A percentile compares a stretch with the other conserved stretches of the same genome.
Conservation (phyloP, 2,329 filamentous ascomycete species). For the Fusarium brachygibbosum region DNA sequence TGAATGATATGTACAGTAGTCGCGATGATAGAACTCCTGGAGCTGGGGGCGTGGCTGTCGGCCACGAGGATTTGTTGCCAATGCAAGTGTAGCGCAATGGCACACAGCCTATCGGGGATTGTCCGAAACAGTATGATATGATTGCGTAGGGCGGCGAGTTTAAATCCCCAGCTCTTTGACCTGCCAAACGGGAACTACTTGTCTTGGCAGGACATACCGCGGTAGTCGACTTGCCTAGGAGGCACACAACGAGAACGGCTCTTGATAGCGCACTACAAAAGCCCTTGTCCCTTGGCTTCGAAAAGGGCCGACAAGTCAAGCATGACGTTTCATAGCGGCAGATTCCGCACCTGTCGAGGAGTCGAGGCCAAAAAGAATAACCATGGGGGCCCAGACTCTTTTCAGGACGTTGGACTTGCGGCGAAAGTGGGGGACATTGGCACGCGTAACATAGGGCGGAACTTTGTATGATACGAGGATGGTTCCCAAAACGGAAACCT, state of each 20-base stretch:
- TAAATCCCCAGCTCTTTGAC: constrained; percentile 33
- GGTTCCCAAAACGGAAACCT: constrained; percentile 46
- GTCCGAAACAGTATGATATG: constrained; percentile 25
- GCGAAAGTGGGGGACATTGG: constrained; percentile 45
- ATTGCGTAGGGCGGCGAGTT: constrained; percentile 22
- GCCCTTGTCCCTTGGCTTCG: constrained; percentile 20
- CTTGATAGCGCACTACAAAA: constrained; percentile 15
- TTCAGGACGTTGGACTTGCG: constrained; percentile 44
- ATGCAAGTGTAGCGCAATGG: background rate
- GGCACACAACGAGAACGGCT: constrained; percentile 32
- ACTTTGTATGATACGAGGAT: constrained; percentile 36
- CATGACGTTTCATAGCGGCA: constrained; percentile 37
- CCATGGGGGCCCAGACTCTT: constrained; percentile 36
- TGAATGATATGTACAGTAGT: constrained; percentile 7
- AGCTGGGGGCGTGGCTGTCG: constrained; percentile 23
- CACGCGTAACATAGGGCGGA: constrained; percentile 16
- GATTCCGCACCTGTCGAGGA: constrained; percentile 28
- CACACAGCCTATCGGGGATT: constrained; percentile 6
- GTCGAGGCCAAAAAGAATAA: constrained; percentile 22
- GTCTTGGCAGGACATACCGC: constrained; percentile 37
- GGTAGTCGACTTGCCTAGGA: constrained; percentile 28
- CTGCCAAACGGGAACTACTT: constrained; percentile 40
- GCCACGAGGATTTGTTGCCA: background rate
- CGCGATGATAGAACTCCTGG: constrained; percentile 10
- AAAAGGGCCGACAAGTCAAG: constrained; percentile 41